Base-by-base conservation (phyloP, 2,329 filamentous ascomycete species). In the Penicillium sp. region DNA sequence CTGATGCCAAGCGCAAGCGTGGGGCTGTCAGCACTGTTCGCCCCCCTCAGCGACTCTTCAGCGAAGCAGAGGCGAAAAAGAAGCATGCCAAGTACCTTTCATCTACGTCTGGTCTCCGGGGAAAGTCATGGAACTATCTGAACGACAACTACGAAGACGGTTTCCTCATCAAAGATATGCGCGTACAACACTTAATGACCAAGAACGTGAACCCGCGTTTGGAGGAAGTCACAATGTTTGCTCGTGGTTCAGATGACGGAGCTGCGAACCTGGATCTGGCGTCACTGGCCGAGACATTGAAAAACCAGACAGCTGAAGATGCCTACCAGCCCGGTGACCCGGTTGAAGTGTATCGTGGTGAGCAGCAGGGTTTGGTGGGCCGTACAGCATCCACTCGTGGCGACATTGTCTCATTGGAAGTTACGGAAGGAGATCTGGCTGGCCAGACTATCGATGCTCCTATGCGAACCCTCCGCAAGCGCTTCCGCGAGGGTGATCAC, bases 141-240 rank as follows among this genome's bases (percentile, higher is more conserved):
- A 87, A 87, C 39, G 93, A 99, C 24, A 89, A 91, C 43, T 99
- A 97, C 63, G 84, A 94, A 55, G 91, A 96, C 65, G 94, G 94
- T 2, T 97, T 96, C 76, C 84, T 95, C 56, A 87, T 96, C 67
- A 97, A 96, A 75, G 91, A 95, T 59, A 89, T 96, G 78, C 95
- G 93, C 74, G 88, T 97, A 55, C 91, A 93, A 67, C 85, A 89
- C 67, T 80, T 99, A 26, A 83, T 84, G n/a, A 88, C 91, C 26
- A 92, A 92, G 63, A 89, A 96, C 63, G 92, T 99, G 52, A 95
- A 95, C 70, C 94, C 94, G 0, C 91, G 89, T 1, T 82, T 99
- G 24, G 94, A 97, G 70, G 94, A 99, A 73, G 91, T 97, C 43
- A 96, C 92, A n/a, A 89, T 87, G 68, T 97, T 99, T 71, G 90